Base-by-base conservation (phyloP, 768 basidiomycete genomes). In the Phylloporus rhodoxanthus region DNA sequence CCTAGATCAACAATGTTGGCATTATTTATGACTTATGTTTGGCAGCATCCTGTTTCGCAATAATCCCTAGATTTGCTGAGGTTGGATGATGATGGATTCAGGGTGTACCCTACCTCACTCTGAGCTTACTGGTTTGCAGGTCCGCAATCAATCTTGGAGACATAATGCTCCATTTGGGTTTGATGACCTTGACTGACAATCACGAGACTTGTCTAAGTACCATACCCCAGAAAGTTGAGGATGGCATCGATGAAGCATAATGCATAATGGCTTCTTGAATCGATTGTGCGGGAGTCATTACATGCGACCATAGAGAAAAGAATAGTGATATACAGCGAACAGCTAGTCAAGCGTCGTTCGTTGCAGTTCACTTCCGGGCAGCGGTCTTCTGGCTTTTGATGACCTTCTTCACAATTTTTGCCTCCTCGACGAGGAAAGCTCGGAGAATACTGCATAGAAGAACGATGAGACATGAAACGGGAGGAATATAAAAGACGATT, bases 381-480 rank as follows among this genome's bases (percentile, higher is more conserved):
- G 39, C 42, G 15, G 63, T 59, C 54, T 62, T 67, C 69, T 81
- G 91, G 66, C 87, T 85, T 79, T 96, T 96, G 80, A 97, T 93
- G 61, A 98, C 95, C 75, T 82, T 87, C 85, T 99, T 99, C 68
- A 99, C 96, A 63, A 99, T 98, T 79, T 98, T 98, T 39, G 96
- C 96, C 78, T 99, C 96, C 79, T 98, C 96, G 34, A 99, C 90
- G 53, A 99, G 75, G 85, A 99, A 99, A 56, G 96, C 93, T 52
- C 96, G 90, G 61, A 98, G 86, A 62, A 99, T 94, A 56, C 96
- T 97, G 55, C 0, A 43, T 7, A 20, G 6, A 34, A 17, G 6
- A 29, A 33, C 19, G 10, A 19, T 45, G 15, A 52, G 26, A 48
- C 6, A n/a, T 21, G 19, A 10, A 33, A 42, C 34, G 11, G 20